phyloP scores from a whole-genome alignment of 2,329 filamentous ascomycete genomes.

The Colletotrichum orchidophilum region DNA sequence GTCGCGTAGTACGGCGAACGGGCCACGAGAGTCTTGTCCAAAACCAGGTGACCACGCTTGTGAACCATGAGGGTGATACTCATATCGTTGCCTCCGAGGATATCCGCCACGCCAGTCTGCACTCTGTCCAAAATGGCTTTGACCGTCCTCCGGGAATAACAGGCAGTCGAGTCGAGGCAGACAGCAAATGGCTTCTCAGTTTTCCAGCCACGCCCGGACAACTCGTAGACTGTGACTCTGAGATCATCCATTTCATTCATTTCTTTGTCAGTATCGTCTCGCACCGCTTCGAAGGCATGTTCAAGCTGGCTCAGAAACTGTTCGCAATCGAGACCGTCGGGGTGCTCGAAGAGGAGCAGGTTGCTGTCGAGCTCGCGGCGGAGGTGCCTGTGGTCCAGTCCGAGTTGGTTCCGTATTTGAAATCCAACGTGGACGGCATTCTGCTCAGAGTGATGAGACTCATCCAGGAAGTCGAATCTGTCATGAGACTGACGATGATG shows the following conservation, averaged over 20 bases:
- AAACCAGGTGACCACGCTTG: constrained; percentile 62
- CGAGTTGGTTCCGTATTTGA: constrained; percentile 59
- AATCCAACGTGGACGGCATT: constrained; percentile 57
- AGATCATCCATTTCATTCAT: constrained; percentile 57
- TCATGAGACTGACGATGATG: constrained; percentile 47
- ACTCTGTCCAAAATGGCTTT: constrained; percentile 61
- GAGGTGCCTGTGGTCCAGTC: constrained; percentile 56
- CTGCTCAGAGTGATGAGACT: constrained; percentile 52
- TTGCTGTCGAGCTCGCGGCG: constrained; percentile 53
- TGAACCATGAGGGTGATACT: constrained; percentile 57
- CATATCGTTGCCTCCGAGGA: constrained; percentile 57
- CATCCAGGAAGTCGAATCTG: constrained; percentile 46
- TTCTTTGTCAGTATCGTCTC: constrained; percentile 52
- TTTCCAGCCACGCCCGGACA: constrained; percentile 57
- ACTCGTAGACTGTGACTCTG: constrained; percentile 56
- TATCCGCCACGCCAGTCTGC: constrained; percentile 59
- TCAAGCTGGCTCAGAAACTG: constrained; percentile 54
- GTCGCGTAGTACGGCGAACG: constrained; percentile 33
- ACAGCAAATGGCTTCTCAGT: constrained; percentile 57
- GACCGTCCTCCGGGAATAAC: constrained; percentile 54
- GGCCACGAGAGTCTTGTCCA: constrained; percentile 60
- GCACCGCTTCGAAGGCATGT: constrained; percentile 45
- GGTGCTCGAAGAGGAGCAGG: constrained; percentile 55
- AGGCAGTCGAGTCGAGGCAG: constrained; percentile 51
- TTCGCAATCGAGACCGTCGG: constrained; percentile 52